phyloP scores from a whole-genome alignment of 192 early-diverging fungal genomes.

The Nowakowskiella sp. region DNA sequence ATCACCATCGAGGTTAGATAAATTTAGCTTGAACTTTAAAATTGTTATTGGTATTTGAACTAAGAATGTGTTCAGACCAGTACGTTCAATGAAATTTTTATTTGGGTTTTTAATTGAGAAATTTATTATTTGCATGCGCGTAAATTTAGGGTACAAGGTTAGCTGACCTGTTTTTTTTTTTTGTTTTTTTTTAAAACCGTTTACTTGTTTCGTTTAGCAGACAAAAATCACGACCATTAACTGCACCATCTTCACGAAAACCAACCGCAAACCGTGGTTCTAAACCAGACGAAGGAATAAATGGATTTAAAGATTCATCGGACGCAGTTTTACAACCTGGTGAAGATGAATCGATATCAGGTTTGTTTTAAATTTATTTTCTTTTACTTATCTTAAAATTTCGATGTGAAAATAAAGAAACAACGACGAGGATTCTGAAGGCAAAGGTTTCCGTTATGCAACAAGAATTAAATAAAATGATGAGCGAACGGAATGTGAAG shows the following conservation, averaged over 20 bases:
- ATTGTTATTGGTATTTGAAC: background rate
- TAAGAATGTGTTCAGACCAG: background rate
- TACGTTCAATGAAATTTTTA: background rate
- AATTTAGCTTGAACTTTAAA: background rate
- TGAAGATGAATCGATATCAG: background rate
- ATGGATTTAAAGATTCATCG: conserved; percentile 8
- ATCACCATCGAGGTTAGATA: conserved; percentile 1
- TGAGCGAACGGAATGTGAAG: conserved; percentile 19
- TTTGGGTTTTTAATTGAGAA: background rate
- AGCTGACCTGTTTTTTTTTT: no score
- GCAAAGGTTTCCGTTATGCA: conserved; percentile 44
- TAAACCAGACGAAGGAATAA: background rate
- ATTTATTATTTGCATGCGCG: no score
- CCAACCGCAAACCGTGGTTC: background rate
- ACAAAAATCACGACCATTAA: no score
- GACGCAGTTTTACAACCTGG: background rate
- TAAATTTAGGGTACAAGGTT: no score
- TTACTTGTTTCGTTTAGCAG: no score
- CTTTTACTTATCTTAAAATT: conserved; percentile 8
- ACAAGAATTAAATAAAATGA: conserved; percentile 38
- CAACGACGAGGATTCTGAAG: conserved; percentile 39
- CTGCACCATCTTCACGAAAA: no score
- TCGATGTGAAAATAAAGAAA: conserved; percentile 24
- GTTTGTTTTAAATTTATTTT: background rate
- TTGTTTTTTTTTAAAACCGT: no score